Conservation (phyloP, 306 rosid species). For the Trifolium fragiferum region DNA sequence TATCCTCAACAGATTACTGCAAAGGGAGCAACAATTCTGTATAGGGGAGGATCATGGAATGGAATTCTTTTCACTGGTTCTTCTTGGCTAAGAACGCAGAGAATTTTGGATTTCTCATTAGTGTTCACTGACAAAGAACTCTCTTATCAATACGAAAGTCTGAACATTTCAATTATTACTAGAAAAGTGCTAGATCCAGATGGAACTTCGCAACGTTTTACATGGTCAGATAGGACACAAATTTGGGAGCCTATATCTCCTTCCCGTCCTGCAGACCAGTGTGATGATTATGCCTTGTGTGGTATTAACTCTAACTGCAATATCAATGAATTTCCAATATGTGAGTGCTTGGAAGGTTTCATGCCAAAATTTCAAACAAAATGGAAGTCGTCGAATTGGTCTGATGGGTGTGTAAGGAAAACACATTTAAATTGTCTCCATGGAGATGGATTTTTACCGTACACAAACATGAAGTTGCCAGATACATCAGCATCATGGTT, state of each 20-base stretch:
- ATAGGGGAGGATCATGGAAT: constrained; percentile 43
- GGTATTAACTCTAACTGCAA: constrained; percentile 37
- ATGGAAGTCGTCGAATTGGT: background rate
- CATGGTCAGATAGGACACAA: constrained; percentile 28
- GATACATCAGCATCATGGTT: constrained; percentile 35
- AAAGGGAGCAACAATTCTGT: background rate
- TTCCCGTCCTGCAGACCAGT: background rate
- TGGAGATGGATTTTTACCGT: constrained; percentile 29
- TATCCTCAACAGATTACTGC: constrained; percentile 29
- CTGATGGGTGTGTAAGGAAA: constrained; percentile 41
- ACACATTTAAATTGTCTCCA: constrained; percentile 24
- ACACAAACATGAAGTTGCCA: constrained; percentile 13
- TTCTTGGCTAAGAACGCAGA: background rate
- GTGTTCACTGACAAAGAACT: constrained; percentile 30
- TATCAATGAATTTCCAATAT: background rate
- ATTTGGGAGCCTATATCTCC: constrained; percentile 13
- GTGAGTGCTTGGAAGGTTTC: constrained; percentile 42
- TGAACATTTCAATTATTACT: background rate
- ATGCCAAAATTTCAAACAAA: constrained; percentile 2
- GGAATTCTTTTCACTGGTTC: constrained; percentile 24
- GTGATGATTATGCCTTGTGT: constrained; percentile 41
- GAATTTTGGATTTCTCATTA: background rate
- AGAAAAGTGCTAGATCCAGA: background rate
- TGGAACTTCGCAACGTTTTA: constrained; percentile 31
- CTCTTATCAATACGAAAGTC: background rate